Evolutionary conservation across 1,284 basidiomycete species (phyloP).

Genomic region (Leccinum solheimii): DNA sequence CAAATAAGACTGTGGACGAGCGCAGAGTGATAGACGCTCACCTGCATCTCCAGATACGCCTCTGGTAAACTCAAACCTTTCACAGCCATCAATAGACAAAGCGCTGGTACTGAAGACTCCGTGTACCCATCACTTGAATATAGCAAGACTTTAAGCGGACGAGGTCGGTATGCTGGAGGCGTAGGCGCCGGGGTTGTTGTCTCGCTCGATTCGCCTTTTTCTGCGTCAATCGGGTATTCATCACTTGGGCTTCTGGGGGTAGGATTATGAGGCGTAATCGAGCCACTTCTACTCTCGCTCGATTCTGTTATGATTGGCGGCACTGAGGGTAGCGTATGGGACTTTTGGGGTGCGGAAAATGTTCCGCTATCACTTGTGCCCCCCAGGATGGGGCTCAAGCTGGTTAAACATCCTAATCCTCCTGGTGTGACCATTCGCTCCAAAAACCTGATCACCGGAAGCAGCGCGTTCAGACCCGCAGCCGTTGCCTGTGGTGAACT

Average conservation of each 20-base stretch:
- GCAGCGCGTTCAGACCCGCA: background rate
- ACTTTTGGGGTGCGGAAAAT: background rate
- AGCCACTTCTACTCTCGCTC: background rate
- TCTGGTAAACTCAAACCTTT: conserved; percentile 74
- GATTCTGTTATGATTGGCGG: background rate
- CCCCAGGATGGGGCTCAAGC: background rate
- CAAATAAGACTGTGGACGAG: conserved; percentile 1
- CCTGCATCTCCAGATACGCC: conserved; percentile 85
- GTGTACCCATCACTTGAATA: conserved; percentile 87
- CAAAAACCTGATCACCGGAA: background rate
- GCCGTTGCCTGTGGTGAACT: background rate
- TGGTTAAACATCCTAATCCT: background rate
- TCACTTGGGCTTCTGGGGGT: background rate
- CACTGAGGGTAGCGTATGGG: background rate
- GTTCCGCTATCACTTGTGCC: background rate
- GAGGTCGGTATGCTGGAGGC: conserved; percentile 34
- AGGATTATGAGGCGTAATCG: background rate
- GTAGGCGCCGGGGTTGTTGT: background rate
- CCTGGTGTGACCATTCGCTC: conserved; percentile 1
- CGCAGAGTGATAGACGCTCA: conserved; percentile 6
- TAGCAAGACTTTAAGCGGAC: conserved; percentile 70
- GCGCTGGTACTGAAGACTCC: conserved; percentile 86
- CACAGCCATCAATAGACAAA: conserved; percentile 87
- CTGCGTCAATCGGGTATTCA: background rate
- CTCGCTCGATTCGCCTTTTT: conserved; percentile 4